Base-by-base conservation (phyloP, 371 early-diverging fungal genomes). In the Smittium culicis region DNA sequence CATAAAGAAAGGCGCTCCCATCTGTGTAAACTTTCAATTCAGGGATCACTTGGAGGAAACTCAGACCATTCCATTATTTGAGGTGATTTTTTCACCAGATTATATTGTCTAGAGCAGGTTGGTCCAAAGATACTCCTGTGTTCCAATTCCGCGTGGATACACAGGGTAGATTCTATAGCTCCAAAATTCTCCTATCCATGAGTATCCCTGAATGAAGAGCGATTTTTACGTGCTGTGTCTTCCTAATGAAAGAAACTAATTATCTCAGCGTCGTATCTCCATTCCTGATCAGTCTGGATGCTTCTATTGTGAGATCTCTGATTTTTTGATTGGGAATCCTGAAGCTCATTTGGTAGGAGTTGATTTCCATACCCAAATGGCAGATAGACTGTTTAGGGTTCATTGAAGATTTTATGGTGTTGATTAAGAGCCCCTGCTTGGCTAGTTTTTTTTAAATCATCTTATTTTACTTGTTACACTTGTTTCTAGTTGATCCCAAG, bases 281-380 rank as follows among this genome's bases (percentile, higher is more conserved):
- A 57, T 25, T 45, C 45, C 45, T 45, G 45, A 45, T 45, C 45
- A 45, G 20, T 45, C 20, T 45, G 5, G 20, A 45, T 45, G 20
- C 45, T 45, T 45, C 45, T 45, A 45, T 45, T 45, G 5, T 45
- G 45, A 45, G 45, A 45, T 45, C 45, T 20, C 20, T 5, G 20
- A 45, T 8, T n/a, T 57, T 57, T 20, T 34, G 2, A 14, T 66
- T 31, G 1, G 24, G 67, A 1, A 66, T 45, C 1, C 3, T 30
- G 8, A 66, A 34, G 1, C 16, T 17, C 70, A 61, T 66, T 2
- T 30, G 31, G 2, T 1, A 2, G 24, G 76, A 72, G 32, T 76
- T 75, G 59, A 76, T 74, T 28, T 72, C 75, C 45, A 76, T 72
- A 0, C 76, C 76, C 11, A 76, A 66, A 66, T 74, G 74, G 27